Evolutionary conservation across 306 rosid genomes (phyloP).

Genomic region (Vigna mungo): DNA sequence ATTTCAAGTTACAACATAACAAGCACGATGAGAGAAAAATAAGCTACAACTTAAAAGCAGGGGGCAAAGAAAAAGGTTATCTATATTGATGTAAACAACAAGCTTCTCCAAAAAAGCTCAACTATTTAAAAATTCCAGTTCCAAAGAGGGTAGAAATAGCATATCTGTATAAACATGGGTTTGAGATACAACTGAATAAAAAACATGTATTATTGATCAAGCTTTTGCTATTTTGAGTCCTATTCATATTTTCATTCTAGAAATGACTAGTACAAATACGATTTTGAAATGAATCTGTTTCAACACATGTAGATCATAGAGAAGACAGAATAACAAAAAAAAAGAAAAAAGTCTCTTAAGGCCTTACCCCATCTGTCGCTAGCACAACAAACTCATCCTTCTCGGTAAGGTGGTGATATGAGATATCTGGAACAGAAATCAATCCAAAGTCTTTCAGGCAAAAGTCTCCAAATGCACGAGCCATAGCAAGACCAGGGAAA

Average conservation of each 20-base stretch:
- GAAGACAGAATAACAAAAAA: neutral
- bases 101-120: neutral
- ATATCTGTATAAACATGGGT: slow-evolving; percentile 2
- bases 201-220: neutral
- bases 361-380: slow-evolving; percentile 96
- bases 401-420: slow-evolving; percentile 65
- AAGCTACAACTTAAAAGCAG: neutral
- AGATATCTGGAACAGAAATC: slow-evolving; percentile 82
- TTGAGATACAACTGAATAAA: neutral
- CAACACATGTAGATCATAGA: slow-evolving; percentile 26
- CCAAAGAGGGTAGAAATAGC: neutral
- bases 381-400: slow-evolving; percentile 90
- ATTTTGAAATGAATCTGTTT: slow-evolving; percentile 24
- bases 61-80: neutral
- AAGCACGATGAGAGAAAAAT: neutral
- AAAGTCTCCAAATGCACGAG: slow-evolving; percentile 95
- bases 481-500: slow-evolving; percentile 97
- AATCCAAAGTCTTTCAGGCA: slow-evolving; percentile 87
- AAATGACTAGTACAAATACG: slow-evolving; percentile 5
- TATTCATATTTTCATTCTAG: slow-evolving; percentile 13
- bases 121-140: slow-evolving; percentile 4
- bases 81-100: slow-evolving; percentile 20
- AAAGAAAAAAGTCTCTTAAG: slow-evolving; percentile 27
- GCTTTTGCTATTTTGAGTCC: slow-evolving; percentile 22
- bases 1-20: neutral